Conservation (phyloP, 176 grass and related monocot species). For the Triticum urartu region DNA sequence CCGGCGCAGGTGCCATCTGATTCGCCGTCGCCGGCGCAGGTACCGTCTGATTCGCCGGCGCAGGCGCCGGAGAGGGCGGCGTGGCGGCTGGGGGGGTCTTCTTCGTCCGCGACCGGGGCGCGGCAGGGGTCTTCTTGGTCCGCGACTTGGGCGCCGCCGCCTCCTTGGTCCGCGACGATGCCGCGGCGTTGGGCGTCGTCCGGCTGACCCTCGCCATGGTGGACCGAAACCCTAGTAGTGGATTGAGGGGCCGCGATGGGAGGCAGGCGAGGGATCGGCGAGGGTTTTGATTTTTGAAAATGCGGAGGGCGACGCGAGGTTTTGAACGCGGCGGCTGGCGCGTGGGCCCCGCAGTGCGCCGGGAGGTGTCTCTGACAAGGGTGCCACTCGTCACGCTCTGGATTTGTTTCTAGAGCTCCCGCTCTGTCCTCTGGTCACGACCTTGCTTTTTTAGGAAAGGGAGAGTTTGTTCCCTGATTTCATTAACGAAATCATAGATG, state of each 20-base stretch:
- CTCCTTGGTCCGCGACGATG: background rate
- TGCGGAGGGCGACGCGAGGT: background rate
- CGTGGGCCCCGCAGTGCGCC: background rate
- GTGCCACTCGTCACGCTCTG: background rate
- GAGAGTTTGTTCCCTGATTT: background rate
- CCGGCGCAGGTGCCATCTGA: background rate
- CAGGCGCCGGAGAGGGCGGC: background rate
- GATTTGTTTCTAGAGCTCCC: background rate
- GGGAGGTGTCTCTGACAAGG: background rate
- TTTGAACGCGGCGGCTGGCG: background rate
- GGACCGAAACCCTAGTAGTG: constrained; percentile 6
- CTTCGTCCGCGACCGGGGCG: background rate
- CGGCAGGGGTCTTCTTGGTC: background rate
- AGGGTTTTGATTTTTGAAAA: constrained; percentile 21
- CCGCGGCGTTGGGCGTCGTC: background rate
- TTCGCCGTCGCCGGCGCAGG: background rate
- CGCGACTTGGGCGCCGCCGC: background rate
- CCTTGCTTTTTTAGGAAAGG: background rate
- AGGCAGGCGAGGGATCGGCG: background rate
- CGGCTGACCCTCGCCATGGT: constrained; percentile 12
- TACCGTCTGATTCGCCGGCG: background rate
- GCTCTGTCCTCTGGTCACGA: background rate
- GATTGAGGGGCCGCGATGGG: background rate
- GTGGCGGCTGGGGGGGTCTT: background rate
- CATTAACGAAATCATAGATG: background rate